A percentile compares a stretch with the other conserved stretches of the same genome.
Conservation (phyloP, 108 stramenopile species). For the Chaetoceros tenuissimus region DNA sequence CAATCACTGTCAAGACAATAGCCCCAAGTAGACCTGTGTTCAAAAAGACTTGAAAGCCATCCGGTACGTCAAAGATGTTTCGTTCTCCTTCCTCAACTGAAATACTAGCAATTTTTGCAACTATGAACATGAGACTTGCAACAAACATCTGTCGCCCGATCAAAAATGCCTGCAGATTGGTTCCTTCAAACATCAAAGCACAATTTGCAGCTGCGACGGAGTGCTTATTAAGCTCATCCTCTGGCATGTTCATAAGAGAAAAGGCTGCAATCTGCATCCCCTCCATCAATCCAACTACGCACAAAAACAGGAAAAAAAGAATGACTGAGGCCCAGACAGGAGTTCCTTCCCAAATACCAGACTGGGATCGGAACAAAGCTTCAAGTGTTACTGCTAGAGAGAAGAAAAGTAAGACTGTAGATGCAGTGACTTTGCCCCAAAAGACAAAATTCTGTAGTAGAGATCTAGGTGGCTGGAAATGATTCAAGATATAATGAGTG, state of each 20-base stretch:
- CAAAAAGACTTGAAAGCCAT: slow-evolving; percentile 38
- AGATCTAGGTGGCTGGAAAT: slow-evolving; percentile 26
- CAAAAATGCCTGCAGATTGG: slow-evolving; percentile 35
- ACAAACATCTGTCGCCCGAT: slow-evolving; percentile 49
- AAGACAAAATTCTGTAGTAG: slow-evolving; percentile 33
- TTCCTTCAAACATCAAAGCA: slow-evolving; percentile 20
- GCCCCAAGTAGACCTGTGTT: slow-evolving; percentile 47
- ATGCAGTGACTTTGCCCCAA: slow-evolving; percentile 42
- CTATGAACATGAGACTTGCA: slow-evolving; percentile 40
- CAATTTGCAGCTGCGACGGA: slow-evolving; percentile 23
- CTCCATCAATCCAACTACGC: slow-evolving; percentile 46
- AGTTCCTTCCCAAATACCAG: slow-evolving; percentile 28
- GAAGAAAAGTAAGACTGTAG: slow-evolving; percentile 30
- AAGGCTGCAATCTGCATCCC: slow-evolving; percentile 58
- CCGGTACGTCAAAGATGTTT: slow-evolving; percentile 24
- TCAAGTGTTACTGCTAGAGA: slow-evolving; percentile 40
- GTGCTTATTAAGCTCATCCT: slow-evolving; percentile 16
- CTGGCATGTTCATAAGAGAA: slow-evolving; percentile 39
- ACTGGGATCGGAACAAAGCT: slow-evolving; percentile 26
- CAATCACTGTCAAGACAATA: slow-evolving; percentile 43
- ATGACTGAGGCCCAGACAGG: slow-evolving; percentile 25
- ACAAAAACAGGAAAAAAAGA: slow-evolving; percentile 29
- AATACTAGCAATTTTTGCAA: slow-evolving; percentile 39
- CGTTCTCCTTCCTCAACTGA: too few relatives aligned
- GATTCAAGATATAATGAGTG: slow-evolving; percentile 20